These are phyloP conservation scores for Ajuga chamaepitys DNA, from an alignment of 257 asterid genomes.

Conservation along the genomic window DNA sequence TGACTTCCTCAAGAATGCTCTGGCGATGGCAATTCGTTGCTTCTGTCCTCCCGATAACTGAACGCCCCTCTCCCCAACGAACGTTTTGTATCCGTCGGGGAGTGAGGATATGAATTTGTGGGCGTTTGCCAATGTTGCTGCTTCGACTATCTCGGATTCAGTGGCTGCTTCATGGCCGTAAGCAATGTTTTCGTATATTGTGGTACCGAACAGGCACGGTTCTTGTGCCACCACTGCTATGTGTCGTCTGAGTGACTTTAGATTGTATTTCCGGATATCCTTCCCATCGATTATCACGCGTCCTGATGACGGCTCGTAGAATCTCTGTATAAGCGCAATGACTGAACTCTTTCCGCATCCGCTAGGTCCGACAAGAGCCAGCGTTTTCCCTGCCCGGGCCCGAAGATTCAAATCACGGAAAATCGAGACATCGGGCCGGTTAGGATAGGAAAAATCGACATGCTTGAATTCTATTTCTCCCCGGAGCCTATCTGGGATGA, in stretches of 20 bases:
- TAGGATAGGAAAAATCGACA: conserved; percentile 76
- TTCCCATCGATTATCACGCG: conserved; percentile 69
- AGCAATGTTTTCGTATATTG: conserved; percentile 70
- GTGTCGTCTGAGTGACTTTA: conserved; percentile 55
- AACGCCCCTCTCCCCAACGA: conserved; percentile 69
- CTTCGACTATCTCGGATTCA: conserved; percentile 61
- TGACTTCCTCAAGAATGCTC: conserved; percentile 63
- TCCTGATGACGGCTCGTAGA: conserved; percentile 78
- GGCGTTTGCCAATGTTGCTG: conserved; percentile 70
- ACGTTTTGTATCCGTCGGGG: conserved; percentile 42
- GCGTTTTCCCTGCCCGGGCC: conserved; percentile 71
- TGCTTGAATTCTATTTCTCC: conserved; percentile 84
- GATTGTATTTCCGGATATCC: conserved; percentile 69
- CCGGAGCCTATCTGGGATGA: conserved; percentile 43
- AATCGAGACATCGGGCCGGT: conserved; percentile 53
- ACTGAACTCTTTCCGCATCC: conserved; percentile 83
- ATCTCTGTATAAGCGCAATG: conserved; percentile 52
- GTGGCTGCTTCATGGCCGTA: conserved; percentile 68
- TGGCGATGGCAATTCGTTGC: conserved; percentile 74
- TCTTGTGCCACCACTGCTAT: conserved; percentile 78
- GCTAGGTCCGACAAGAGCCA: conserved; percentile 88
- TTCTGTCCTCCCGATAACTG: conserved; percentile 88
- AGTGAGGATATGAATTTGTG: conserved; percentile 43
- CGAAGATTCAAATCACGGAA: conserved; percentile 60
- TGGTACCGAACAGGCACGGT: conserved; percentile 73